Conservation (phyloP, 2,329 filamentous ascomycete species). For the Trichoderma asperellum region DNA sequence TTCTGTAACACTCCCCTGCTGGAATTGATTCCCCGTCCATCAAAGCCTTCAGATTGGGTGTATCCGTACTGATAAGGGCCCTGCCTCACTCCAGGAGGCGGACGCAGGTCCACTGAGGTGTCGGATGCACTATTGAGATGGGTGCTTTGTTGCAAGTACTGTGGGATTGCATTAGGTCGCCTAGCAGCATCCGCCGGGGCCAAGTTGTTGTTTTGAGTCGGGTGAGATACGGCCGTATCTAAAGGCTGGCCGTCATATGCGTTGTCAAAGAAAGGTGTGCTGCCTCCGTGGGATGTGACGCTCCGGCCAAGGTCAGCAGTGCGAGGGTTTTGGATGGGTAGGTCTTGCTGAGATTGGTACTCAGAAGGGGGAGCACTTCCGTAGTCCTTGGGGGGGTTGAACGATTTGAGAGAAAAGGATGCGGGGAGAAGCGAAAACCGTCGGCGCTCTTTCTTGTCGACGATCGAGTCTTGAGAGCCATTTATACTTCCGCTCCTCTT, state of each 20-base stretch:
- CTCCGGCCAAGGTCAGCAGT: slow-evolving; percentile 37
- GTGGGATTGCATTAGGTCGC: slow-evolving; percentile 50
- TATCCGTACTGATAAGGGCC: slow-evolving; percentile 52
- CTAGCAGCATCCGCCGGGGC: slow-evolving; percentile 45
- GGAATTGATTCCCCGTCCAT: slow-evolving; percentile 46
- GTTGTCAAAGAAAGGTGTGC: slow-evolving; percentile 47
- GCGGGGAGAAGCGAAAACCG: slow-evolving; percentile 73
- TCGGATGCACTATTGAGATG: slow-evolving; percentile 58
- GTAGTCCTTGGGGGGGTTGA: slow-evolving; percentile 60
- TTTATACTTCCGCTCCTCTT: slow-evolving; percentile 70
- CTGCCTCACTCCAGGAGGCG: slow-evolving; percentile 46
- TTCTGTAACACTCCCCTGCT: slow-evolving; percentile 72
- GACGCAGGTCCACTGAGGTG: slow-evolving; percentile 55
- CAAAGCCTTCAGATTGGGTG: slow-evolving; percentile 49
- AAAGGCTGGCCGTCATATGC: slow-evolving; percentile 45
- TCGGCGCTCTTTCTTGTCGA: slow-evolving; percentile 61
- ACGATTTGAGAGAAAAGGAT: slow-evolving; percentile 66
- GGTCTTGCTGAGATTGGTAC: slow-evolving; percentile 55
- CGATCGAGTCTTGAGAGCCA: slow-evolving; percentile 57
- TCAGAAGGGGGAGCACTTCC: slow-evolving; percentile 51
- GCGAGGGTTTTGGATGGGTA: slow-evolving; percentile 55
- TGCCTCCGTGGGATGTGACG: slow-evolving; percentile 44
- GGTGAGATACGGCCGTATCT: slow-evolving; percentile 37
- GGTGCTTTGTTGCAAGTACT: slow-evolving; percentile 51
- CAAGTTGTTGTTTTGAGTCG: slow-evolving; percentile 48